These are phyloP conservation scores for Trypanosoma mega DNA, from an alignment of 208 protist species.

Conservation along the genomic window DNA sequence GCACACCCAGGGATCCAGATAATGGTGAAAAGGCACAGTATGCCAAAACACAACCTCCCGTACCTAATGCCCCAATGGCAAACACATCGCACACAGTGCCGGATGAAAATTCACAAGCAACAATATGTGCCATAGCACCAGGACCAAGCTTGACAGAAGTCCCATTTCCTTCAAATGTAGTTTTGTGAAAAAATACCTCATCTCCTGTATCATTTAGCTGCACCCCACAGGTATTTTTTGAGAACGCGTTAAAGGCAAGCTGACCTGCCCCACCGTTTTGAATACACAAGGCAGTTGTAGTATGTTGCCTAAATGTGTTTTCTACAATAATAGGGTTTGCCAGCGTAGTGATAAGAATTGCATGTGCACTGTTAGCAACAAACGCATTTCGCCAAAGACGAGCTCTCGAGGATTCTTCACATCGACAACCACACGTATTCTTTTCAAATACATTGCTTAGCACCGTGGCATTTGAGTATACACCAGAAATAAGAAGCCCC, in stretches of 20 bases:
- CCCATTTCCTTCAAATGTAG: constrained; percentile 33
- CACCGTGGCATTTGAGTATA: constrained; percentile 5
- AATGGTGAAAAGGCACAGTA: constrained; percentile 42
- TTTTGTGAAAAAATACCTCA: constrained; percentile 22
- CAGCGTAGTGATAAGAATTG: constrained; percentile 18
- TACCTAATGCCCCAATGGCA: constrained; percentile 8
- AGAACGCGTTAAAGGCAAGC: constrained; percentile 29
- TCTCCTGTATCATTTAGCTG: constrained; percentile 19
- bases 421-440: constrained; percentile 22
- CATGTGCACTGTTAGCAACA: constrained; percentile 24
- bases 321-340: constrained; percentile 27
- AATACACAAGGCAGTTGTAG: constrained; percentile 23
- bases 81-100: constrained; percentile 24
- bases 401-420: constrained; percentile 10
- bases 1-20: constrained; percentile 14
- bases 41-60: constrained; percentile 26
- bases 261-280: constrained; percentile 24
- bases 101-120: constrained; percentile 30
- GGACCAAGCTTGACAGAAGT: constrained; percentile 17
- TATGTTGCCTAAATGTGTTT: constrained; percentile 30
- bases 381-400: constrained; percentile 33
- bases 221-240: constrained; percentile 30
- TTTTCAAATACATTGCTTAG: constrained; percentile 32
- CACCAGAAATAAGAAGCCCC: constrained; percentile 18
- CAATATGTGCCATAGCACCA: constrained; percentile 17